These are phyloP conservation scores for Yamadazyma philogaea DNA, from an alignment of 805 yeast species.

Conservation along the genomic window DNA sequence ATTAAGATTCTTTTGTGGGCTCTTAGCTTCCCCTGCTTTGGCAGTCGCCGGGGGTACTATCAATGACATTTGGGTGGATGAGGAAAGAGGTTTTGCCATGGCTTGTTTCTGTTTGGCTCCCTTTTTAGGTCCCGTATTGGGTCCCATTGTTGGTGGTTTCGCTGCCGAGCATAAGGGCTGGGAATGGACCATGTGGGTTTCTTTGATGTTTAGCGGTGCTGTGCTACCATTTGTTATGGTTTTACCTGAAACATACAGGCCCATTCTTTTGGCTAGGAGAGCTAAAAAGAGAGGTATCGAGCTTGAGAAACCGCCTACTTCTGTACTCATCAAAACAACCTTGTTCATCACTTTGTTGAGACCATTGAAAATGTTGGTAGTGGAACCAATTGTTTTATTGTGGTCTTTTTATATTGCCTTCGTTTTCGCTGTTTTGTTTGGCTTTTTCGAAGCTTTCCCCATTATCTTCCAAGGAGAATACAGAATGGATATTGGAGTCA, in stretches of 20 bases:
- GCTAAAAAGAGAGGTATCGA: constrained; percentile 59
- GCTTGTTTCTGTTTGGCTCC: constrained; percentile 76
- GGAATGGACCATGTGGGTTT: constrained; percentile 68
- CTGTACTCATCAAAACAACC: constrained; percentile 44
- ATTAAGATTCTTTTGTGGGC: constrained; percentile 70
- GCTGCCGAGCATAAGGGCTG: constrained; percentile 63
- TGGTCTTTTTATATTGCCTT: constrained; percentile 71
- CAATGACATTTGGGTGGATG: constrained; percentile 62
- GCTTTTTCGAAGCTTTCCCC: constrained; percentile 78
- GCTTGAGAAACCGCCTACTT: constrained; percentile 32
- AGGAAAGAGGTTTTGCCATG: constrained; percentile 68
- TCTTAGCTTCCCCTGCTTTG: constrained; percentile 76
- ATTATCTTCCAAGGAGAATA: constrained; percentile 68
- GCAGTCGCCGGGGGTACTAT: constrained; percentile 85
- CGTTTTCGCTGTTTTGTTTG: constrained; percentile 73
- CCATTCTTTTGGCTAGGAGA: constrained; percentile 57
- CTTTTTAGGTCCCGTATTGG: constrained; percentile 74
- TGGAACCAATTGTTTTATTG: constrained; percentile 72
- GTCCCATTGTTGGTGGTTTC: constrained; percentile 73
- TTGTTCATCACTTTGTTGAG: constrained; percentile 52
- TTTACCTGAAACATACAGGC: constrained; percentile 74
- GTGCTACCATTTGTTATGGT: constrained; percentile 48
- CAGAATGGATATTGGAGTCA: constrained; percentile 53
- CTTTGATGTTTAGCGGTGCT: constrained; percentile 63
- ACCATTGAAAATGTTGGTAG: constrained; percentile 65